A percentile compares a stretch with the other conserved stretches of the same genome.
Evolutionary conservation across 2,329 filamentous ascomycete genomes (phyloP).

Genomic region (Ascochyta lentis): DNA sequence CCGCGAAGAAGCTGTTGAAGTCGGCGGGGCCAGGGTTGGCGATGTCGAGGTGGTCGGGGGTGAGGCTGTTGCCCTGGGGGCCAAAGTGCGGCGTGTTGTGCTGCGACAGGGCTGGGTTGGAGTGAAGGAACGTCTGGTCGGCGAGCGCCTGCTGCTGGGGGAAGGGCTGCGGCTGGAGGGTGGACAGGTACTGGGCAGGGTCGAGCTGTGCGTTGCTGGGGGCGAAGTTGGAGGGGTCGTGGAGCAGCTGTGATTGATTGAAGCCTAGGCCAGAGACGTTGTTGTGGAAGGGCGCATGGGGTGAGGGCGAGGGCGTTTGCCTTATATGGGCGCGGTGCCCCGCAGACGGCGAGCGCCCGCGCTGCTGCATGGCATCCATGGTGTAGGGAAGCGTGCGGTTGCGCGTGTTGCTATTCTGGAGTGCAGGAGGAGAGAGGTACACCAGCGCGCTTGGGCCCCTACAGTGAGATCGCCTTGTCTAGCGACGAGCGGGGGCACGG

Average conservation of each 20-base stretch:
- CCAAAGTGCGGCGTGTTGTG: conserved; percentile 61
- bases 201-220: conserved; percentile 45
- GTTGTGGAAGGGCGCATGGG: conserved; percentile 61
- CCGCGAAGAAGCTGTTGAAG: conserved; percentile 64
- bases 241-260: conserved; percentile 53
- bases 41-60: conserved; percentile 47
- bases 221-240: conserved; percentile 42
- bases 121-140: conserved; percentile 53
- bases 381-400: background rate
- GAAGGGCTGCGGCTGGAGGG: conserved; percentile 46
- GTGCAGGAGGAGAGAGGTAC: conserved; percentile 14
- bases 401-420: conserved; percentile 21
- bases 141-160: conserved; percentile 49
- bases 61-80: conserved; percentile 48
- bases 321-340: conserved; percentile 69
- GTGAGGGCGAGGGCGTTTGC: conserved; percentile 69
- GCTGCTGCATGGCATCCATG: conserved; percentile 48
- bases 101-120: conserved; percentile 53
- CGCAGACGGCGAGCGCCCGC: conserved; percentile 69
- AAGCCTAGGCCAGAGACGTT: conserved; percentile 63
- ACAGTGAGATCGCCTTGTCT: conserved; percentile 17
- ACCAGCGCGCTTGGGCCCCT: conserved; percentile 15
- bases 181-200: conserved; percentile 49
- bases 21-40: conserved; percentile 33
- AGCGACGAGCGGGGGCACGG: conserved; percentile 17